These are phyloP conservation scores for Medicago lupulina DNA, from an alignment of 306 rosid species.

Conservation along the genomic window DNA sequence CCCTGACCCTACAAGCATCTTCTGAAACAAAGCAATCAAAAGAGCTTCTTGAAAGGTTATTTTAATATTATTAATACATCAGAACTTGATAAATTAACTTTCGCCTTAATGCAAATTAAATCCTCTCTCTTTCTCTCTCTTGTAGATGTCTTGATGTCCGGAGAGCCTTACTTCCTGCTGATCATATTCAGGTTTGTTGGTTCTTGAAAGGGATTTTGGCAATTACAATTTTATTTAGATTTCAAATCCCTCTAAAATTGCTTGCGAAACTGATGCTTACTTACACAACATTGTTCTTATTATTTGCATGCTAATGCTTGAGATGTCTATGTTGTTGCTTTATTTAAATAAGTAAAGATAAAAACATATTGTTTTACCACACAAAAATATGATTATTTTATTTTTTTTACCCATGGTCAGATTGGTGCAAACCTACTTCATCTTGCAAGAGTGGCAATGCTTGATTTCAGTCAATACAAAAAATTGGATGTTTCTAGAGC, in stretches of 20 bases:
- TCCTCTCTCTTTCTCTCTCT: slow-evolving; percentile 26
- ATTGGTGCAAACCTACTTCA: slow-evolving; percentile 83
- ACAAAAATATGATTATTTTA: too few relatives aligned
- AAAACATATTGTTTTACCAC: not conserved
- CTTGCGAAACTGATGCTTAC: not conserved
- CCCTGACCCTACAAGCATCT: slow-evolving; percentile 67
- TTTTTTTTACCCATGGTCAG: slow-evolving; percentile 50
- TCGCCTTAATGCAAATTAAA: slow-evolving; percentile 18
- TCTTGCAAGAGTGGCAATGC: slow-evolving; percentile 69
- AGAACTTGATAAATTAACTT: slow-evolving; percentile 15
- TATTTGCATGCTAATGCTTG: slow-evolving; percentile 25
- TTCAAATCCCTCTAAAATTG: slow-evolving; percentile 34
- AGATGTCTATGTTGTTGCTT: slow-evolving; percentile 25
- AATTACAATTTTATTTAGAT: slow-evolving; percentile 6
- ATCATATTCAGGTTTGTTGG: slow-evolving; percentile 75
- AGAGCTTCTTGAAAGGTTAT: slow-evolving; percentile 87
- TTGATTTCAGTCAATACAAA: slow-evolving; percentile 52
- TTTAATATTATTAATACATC: slow-evolving; percentile 23
- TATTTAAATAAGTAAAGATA: slow-evolving; percentile 19
- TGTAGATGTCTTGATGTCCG: slow-evolving; percentile 76
- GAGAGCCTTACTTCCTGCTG: slow-evolving; percentile 66
- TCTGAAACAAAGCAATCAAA: slow-evolving; percentile 65
- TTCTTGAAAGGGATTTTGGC: slow-evolving; percentile 32
- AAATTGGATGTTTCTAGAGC: slow-evolving; percentile 54
- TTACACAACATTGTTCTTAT: slow-evolving; percentile 22